Evolutionary conservation across 2,329 filamentous ascomycete genomes (phyloP), one percentile per base, ranked within the genome.

Genomic region (Chrysoporthe austroafricana): DNA sequence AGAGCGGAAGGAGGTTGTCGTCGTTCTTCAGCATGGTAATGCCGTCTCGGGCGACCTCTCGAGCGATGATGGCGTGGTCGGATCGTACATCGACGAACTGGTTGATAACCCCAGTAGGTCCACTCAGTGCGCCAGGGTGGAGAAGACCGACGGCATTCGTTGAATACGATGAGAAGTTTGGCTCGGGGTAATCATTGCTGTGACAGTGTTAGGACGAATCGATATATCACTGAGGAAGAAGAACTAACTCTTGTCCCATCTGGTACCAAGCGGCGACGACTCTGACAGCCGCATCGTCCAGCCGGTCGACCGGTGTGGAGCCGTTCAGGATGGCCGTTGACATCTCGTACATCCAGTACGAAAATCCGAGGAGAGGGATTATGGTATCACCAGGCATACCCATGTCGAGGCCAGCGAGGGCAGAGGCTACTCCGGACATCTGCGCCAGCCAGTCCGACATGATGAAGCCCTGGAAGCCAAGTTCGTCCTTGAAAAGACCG

Each of bases 401-500:
- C 74, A 85, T 84, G 70, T 95, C 92, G 9, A 95, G 83, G 2
- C 92, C 92, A 52, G 91, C 89, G 13, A 95, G 80, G 4, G 91
- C 90, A 71, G 89, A 89, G 21, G 86, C 88, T 16, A 95, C 91
- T 6, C 92, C 92, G 9, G 88, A 90, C 70, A 91, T 84, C 76
- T 94, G 91, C 2, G 91, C 91, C 21, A 93, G 80, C 91, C 92
- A 96, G 76, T 96, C 92, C n/a, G 85, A 88, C 86, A 92, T 88
- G 67, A 95, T 85, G 73, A 93, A 93, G 0, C 92, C 92, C 72
- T 93, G 91, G 80, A 95, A 95, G 54, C 91, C 91, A 0, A 95
- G 83, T 78, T 96, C 92, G 39, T 86, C 85, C 80, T 96, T 96
- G 72, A 96, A 82, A 2, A 96, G 79, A 57, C 89, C 88, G 75